Evolutionary conservation across 2,329 filamentous ascomycete species (phyloP).

Genomic region (Claviceps quebecensis): DNA sequence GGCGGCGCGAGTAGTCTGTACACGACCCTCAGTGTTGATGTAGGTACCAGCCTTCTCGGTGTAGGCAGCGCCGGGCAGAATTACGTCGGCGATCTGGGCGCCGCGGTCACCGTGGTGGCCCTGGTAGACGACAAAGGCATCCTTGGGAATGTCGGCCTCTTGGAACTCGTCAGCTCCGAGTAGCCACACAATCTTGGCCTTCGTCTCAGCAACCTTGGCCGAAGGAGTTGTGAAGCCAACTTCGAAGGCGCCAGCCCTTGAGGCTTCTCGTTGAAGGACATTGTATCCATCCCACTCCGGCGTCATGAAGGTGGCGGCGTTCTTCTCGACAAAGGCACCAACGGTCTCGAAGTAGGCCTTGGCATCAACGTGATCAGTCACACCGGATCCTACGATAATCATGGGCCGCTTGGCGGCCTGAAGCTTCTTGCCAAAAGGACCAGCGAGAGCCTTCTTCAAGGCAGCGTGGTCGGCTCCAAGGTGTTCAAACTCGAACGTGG

Average conservation of each 20-base stretch:
- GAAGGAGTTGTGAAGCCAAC: conserved; percentile 88
- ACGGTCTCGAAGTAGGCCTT: conserved; percentile 89
- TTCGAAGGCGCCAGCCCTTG: conserved; percentile 85
- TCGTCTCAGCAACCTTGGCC: conserved; percentile 63
- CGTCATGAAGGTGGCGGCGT: conserved; percentile 75
- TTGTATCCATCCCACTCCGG: conserved; percentile 96
- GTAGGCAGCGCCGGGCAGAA: conserved; percentile 89
- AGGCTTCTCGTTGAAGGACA: conserved; percentile 84
- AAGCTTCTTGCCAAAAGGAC: conserved; percentile 86
- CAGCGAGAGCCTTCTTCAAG: conserved; percentile 72
- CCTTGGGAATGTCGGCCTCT: conserved; percentile 78
- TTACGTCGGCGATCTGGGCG: conserved; percentile 81
- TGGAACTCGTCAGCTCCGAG: conserved; percentile 87
- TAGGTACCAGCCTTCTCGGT: conserved; percentile 95
- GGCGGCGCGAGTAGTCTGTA: conserved; percentile 84
- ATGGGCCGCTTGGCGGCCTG: conserved; percentile 79
- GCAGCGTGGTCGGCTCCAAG: conserved; percentile 66
- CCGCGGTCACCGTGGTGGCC: conserved; percentile 94
- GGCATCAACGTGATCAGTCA: conserved; percentile 79
- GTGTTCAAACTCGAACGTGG: conserved; percentile 91
- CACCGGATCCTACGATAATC: conserved; percentile 89
- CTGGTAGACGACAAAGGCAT: conserved; percentile 94
- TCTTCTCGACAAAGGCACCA: conserved; percentile 84
- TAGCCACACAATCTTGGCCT: conserved; percentile 92
- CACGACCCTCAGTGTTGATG: conserved; percentile 93